Conservation (phyloP, 2,329 filamentous ascomycete genomes). For the Pyrenochaeta sp. region DNA sequence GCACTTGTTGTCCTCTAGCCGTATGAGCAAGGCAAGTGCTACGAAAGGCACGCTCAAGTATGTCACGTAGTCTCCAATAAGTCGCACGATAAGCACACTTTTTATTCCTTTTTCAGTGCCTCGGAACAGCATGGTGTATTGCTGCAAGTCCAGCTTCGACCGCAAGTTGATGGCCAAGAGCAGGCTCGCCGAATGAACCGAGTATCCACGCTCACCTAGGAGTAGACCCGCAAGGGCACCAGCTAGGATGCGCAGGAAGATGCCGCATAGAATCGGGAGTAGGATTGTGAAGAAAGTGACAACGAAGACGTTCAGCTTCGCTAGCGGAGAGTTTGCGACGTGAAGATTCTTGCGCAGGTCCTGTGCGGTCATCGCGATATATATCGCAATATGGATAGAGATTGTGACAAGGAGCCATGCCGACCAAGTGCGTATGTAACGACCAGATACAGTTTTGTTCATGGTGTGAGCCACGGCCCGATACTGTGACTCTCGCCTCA, state of each 20-base stretch:
- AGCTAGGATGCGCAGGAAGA: background rate
- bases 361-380: background rate
- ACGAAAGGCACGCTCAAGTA: background rate
- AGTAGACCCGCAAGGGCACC: background rate
- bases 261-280: background rate
- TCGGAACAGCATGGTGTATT: background rate
- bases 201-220: background rate
- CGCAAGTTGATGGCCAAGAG: background rate
- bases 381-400: background rate
- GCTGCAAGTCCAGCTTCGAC: background rate
- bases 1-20: background rate
- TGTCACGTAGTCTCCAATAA: background rate
- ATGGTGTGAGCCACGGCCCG: slow-evolving; percentile 4
- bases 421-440: slow-evolving; percentile 1
- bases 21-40: background rate
- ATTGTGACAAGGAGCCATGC: background rate
- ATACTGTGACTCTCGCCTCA: slow-evolving; percentile 1
- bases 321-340: background rate
- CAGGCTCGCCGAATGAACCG: background rate
- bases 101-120: background rate
- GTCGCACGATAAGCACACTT: background rate
- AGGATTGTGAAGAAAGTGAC: background rate
- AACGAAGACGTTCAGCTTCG: background rate
- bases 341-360: slow-evolving; percentile 2
- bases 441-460: background rate